Base-by-base conservation (phyloP, 768 basidiomycete species). In the Boletus rubescentipes region DNA sequence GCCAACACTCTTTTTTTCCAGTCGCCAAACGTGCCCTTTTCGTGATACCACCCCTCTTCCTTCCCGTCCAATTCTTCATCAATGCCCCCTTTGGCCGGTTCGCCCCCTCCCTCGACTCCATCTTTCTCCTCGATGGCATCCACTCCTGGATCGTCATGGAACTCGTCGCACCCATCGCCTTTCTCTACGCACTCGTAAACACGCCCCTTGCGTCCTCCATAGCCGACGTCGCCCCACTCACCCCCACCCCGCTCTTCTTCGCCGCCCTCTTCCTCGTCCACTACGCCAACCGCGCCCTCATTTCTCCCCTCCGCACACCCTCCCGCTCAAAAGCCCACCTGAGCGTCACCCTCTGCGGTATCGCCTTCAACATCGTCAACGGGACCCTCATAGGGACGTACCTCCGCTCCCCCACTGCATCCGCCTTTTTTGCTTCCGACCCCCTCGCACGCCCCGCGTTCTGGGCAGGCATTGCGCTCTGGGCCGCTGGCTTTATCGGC, bases 61-160 rank as follows among this genome's bases (percentile, higher is more conserved):
- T 62, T 30, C 81, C 80, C 0, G 21, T 75, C 0, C 59, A 69
- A 10, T 76, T 87, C 57, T 35, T 83, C 46, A 64, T 90, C 46
- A 76, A 93, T 65, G 92, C 91, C 0, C 89, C 89, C 0, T 92
- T 92, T 67, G 93, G 93, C 10, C 80, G 89, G 0, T 93, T 93
- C 65, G 69, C 84, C 0, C 81, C 79, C 0, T 68, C 57, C 38
- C 59, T 53, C 54, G 58, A 80, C 29, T 79, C 76, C 58, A 57
- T 78, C 51, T 70, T 85, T 56, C 69, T 83, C 11, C 59, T 89
- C 8, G 80, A 91, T 57, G 88, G 86, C 21, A 71, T 77, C 54
- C 73, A 65, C 54, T 59, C 87, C n/a, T 92, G 89, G 89, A 89
- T 91, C 14, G 9, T 79, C 51, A 91, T 91, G 90, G 89, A 91